These are phyloP conservation scores for Trametes elegans DNA, from an alignment of 768 basidiomycete genomes.

Conservation along the genomic window DNA sequence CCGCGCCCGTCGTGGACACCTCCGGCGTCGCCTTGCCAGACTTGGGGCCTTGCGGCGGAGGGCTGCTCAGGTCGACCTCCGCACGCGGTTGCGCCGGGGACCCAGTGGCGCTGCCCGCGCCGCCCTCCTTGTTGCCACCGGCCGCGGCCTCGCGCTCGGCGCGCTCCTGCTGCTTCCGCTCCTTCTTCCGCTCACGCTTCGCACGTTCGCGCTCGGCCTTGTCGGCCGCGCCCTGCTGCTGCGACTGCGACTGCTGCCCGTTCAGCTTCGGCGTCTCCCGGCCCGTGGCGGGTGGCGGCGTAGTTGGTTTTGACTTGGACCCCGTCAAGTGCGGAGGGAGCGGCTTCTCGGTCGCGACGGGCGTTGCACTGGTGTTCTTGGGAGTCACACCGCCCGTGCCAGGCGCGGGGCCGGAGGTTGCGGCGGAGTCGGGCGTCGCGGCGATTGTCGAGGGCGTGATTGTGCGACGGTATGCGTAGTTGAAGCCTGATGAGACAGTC, in stretches of 20 bases:
- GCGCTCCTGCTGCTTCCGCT: constrained; percentile 55
- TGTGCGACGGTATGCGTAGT: constrained; percentile 89
- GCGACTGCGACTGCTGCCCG: constrained; percentile 35
- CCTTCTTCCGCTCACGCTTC: constrained; percentile 63
- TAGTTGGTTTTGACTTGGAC: constrained; percentile 24
- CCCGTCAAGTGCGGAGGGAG: constrained; percentile 32
- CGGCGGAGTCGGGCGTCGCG: constrained; percentile 60
- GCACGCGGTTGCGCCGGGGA: constrained; percentile 19
- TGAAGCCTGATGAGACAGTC: constrained; percentile 64
- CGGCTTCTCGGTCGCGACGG: constrained; percentile 32
- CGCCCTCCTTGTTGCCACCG: constrained; percentile 35
- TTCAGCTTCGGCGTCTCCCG: constrained; percentile 40
- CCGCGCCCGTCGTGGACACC: constrained; percentile 11
- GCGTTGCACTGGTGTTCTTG: constrained; percentile 24
- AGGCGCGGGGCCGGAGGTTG: constrained; percentile 42
- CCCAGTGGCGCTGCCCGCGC: constrained; percentile 30
- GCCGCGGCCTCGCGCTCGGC: constrained; percentile 40
- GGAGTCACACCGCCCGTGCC: constrained; percentile 36
- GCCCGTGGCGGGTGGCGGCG: constrained; percentile 31
- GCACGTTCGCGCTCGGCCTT: constrained; percentile 55
- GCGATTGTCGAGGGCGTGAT: constrained; percentile 50
- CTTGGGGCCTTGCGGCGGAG: constrained; percentile 21
- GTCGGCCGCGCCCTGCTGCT: constrained; percentile 35
- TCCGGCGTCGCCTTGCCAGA: constrained; percentile 42
- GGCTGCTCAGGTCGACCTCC: constrained; percentile 18